phyloP scores from a whole-genome alignment of 805 yeast genomes.

The Lipomyces kockii region DNA sequence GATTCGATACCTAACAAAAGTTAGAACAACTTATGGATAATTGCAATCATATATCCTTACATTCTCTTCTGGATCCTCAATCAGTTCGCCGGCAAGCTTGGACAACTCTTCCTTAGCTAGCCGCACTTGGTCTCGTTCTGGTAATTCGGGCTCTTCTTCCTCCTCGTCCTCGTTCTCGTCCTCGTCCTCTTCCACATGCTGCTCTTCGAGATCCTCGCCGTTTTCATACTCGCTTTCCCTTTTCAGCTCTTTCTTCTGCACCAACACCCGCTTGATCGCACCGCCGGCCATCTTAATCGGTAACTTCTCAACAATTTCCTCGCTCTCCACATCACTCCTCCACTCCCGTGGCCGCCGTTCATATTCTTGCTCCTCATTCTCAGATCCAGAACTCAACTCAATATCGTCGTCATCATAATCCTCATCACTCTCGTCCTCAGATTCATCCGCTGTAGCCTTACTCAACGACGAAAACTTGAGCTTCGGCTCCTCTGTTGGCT shows the following conservation, averaged over 20 bases:
- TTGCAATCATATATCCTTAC: slow-evolving; percentile 40
- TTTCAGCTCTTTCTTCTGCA: slow-evolving; percentile 33
- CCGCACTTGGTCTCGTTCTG: slow-evolving; percentile 59
- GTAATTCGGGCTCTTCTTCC: slow-evolving; percentile 52
- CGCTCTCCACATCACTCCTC: slow-evolving; percentile 42
- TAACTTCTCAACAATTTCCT: slow-evolving; percentile 63
- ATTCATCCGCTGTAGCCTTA: background rate
- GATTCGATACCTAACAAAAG: slow-evolving; percentile 8
- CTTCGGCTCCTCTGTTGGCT: slow-evolving; percentile 1
- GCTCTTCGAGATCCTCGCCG: slow-evolving; percentile 41
- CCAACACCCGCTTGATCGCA: slow-evolving; percentile 66
- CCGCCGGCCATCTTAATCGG: slow-evolving; percentile 82
- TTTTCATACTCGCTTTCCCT: slow-evolving; percentile 38
- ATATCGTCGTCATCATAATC: slow-evolving; percentile 3
- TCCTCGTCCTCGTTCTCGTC: slow-evolving; percentile 42
- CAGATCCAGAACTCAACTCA: slow-evolving; percentile 41
- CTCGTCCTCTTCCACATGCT: slow-evolving; percentile 42
- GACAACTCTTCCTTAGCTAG: slow-evolving; percentile 84
- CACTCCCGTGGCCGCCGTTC: slow-evolving; percentile 71
- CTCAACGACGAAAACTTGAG: slow-evolving; percentile 11
- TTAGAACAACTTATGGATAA: background rate
- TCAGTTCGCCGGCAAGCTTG: slow-evolving; percentile 70
- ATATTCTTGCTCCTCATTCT: slow-evolving; percentile 78
- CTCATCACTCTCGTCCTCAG: background rate
- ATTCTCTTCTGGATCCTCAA: slow-evolving; percentile 90